These are phyloP conservation scores for Starmerella tilneyi DNA, from an alignment of 805 yeast species.

Conservation along the genomic window DNA sequence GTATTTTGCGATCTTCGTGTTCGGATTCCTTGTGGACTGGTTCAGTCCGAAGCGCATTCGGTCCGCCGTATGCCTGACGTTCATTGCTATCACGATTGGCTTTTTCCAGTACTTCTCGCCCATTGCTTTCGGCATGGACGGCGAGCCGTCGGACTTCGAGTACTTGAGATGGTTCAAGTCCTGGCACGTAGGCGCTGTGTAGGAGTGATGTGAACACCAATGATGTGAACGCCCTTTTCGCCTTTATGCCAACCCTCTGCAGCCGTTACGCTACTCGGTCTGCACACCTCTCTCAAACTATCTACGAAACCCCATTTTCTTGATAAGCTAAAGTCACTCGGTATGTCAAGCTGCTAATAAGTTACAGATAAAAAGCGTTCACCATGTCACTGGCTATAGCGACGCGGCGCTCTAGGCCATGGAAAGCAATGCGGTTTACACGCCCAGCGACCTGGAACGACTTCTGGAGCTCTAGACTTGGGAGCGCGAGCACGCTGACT, in stretches of 20 bases:
- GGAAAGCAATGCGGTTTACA: constrained; percentile 14
- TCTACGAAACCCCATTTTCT: no score
- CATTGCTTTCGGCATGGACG: constrained; percentile 72
- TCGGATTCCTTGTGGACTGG: constrained; percentile 50
- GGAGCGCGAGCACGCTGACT: constrained; percentile 7
- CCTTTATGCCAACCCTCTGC: no score
- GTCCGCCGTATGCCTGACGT: constrained; percentile 40
- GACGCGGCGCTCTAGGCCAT: neutral
- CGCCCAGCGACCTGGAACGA: constrained; percentile 17
- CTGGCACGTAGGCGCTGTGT: constrained; percentile 23
- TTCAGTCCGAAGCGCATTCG: constrained; percentile 28
- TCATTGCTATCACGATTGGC: constrained; percentile 39
- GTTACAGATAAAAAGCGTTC: neutral
- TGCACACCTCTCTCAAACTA: no score
- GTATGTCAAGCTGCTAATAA: neutral
- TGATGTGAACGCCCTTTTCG: no score
- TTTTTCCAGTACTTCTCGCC: constrained; percentile 54
- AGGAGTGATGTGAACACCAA: neutral
- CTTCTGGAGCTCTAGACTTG: neutral
- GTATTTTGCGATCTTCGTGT: constrained; percentile 79
- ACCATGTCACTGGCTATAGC: constrained; percentile 7
- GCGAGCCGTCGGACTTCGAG: constrained; percentile 39
- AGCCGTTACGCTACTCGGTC: no score
- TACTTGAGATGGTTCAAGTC: constrained; percentile 42
- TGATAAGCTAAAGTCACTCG: no score